Conservation (phyloP, 805 yeast species). For the Jamesozyma lodderae region DNA sequence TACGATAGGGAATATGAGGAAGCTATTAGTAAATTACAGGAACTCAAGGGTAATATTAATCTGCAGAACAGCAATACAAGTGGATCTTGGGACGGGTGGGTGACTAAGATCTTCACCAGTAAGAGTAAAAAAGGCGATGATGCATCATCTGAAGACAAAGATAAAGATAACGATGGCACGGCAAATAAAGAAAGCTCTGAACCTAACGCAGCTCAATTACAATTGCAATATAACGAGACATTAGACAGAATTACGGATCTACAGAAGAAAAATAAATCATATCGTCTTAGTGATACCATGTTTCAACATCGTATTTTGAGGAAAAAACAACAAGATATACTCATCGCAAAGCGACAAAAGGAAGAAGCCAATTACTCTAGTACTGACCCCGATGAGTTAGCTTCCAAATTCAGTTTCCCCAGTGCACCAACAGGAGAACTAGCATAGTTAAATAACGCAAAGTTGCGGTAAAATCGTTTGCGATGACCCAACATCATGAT, state of each 20-base stretch:
- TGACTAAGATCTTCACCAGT: conserved; percentile 20
- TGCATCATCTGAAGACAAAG: not conserved
- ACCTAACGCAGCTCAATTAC: conserved; percentile 3
- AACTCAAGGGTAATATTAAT: conserved; percentile 12
- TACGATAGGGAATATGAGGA: conserved; percentile 17
- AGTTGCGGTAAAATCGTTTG: too few relatives aligned
- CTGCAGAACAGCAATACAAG: conserved; percentile 2
- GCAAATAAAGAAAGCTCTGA: not conserved
- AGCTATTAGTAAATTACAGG: conserved; percentile 12
- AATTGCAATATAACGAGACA: conserved; percentile 11
- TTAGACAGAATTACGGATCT: conserved; percentile 16
- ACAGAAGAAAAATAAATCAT: conserved; percentile 14
- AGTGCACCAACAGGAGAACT: conserved; percentile 13
- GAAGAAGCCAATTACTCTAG: conserved; percentile 24
- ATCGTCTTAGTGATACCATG: conserved; percentile 16
- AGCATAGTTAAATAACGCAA: too few relatives aligned
- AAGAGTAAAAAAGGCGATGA: conserved; percentile 3
- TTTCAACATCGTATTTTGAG: conserved; percentile 19
- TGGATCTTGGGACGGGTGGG: conserved; percentile 30
- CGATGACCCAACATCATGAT: too few relatives aligned
- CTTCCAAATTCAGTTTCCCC: conserved; percentile 20
- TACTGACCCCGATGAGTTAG: conserved; percentile 24
- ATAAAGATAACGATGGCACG: not conserved
- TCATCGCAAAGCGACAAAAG: conserved; percentile 8
- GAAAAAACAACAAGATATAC: conserved; percentile 7